These are phyloP conservation scores for Cercospora berteroae DNA, from an alignment of 2,329 filamentous ascomycete species.

Conservation along the genomic window DNA sequence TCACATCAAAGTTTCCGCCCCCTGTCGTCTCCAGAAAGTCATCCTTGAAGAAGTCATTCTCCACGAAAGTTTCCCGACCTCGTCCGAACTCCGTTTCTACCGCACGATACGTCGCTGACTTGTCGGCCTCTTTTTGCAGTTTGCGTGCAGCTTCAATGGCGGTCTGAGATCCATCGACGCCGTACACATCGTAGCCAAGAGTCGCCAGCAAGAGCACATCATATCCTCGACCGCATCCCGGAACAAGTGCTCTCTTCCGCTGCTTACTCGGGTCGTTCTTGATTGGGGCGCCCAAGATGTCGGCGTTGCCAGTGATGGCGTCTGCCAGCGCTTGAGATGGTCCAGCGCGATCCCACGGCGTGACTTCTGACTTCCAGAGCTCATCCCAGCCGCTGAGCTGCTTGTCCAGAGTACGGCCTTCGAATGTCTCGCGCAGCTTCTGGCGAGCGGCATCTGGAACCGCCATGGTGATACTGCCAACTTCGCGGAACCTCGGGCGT, in stretches of 20 bases:
- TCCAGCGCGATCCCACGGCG: constrained; percentile 60
- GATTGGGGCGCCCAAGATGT: constrained; percentile 28
- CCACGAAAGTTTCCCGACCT: constrained; percentile 57
- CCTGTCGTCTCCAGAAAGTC: constrained; percentile 52
- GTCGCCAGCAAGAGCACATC: constrained; percentile 73
- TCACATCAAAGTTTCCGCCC: constrained; percentile 58
- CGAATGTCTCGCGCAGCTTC: constrained; percentile 39
- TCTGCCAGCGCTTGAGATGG: constrained; percentile 61
- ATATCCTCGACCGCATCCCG: constrained; percentile 79
- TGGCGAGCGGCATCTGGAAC: constrained; percentile 3
- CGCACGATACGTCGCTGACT: constrained; percentile 46
- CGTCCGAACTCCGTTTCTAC: constrained; percentile 43
- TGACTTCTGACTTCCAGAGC: constrained; percentile 55
- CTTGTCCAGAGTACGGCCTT: constrained; percentile 40
- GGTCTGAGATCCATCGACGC: constrained; percentile 64
- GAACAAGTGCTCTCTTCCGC: constrained; percentile 65
- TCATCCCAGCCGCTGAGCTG: constrained; percentile 38
- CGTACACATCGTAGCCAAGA: constrained; percentile 74
- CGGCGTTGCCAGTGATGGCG: constrained; percentile 41
- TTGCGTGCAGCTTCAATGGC: constrained; percentile 50
- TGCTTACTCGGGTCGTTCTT: constrained; percentile 12
- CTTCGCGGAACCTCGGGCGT: not conserved
- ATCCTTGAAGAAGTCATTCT: constrained; percentile 66
- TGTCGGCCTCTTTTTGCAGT: constrained; percentile 38
- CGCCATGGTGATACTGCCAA: not conserved